phyloP scores from a whole-genome alignment of 2,329 filamentous ascomycete species.

The Anisogramma anomala region DNA sequence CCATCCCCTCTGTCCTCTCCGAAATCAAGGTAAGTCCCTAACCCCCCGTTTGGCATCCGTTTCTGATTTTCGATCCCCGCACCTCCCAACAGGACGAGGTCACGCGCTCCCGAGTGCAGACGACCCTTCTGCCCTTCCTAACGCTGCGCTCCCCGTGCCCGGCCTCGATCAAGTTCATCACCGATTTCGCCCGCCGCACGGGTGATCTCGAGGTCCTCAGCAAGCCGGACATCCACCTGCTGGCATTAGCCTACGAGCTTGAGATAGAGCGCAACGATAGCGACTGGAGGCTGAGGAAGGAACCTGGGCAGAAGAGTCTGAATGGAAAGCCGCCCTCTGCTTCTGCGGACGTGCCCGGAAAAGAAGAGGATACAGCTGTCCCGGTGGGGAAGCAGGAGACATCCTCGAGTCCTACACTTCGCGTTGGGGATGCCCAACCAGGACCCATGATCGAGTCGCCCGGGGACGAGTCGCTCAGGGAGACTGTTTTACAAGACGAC shows the following conservation, averaged over 20 bases:
- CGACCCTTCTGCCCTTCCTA: constrained; percentile 73
- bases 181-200: constrained; percentile 76
- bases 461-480: no score
- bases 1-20: constrained; percentile 71
- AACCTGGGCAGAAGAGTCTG: constrained; percentile 65
- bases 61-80: background rate
- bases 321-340: constrained; percentile 53
- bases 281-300: constrained; percentile 69
- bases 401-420: background rate
- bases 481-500: no score
- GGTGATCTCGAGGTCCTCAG: constrained; percentile 84
- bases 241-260: constrained; percentile 88
- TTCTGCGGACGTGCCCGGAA: constrained; percentile 5
- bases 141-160: constrained; percentile 63
- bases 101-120: constrained; percentile 71
- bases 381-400: constrained; percentile 15
- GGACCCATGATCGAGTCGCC: no score
- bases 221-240: constrained; percentile 74
- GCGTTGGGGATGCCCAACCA: no score
- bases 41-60: background rate
- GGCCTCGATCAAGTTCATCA: constrained; percentile 67
- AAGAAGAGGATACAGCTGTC: constrained; percentile 14
- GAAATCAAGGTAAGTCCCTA: constrained; percentile 57
- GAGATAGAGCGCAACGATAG: constrained; percentile 86
- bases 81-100: constrained; percentile 70